Conservation (phyloP, 768 basidiomycete species). For the Trametes cinnabarina region DNA sequence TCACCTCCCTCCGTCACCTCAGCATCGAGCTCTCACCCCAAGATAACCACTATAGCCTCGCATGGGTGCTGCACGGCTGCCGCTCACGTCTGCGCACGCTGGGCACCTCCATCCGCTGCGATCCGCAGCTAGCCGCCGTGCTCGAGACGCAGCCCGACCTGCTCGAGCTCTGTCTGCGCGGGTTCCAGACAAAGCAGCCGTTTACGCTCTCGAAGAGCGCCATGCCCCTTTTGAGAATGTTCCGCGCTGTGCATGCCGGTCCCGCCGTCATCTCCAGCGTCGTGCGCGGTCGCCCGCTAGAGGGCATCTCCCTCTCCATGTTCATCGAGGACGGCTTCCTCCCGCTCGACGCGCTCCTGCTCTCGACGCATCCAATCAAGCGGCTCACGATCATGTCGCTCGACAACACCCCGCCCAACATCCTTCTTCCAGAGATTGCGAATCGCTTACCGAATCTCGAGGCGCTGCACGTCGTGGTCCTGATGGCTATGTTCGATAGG, state of each 20-base stretch:
- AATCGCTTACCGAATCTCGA: slow-evolving; percentile 49
- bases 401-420: slow-evolving; percentile 43
- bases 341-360: slow-evolving; percentile 44
- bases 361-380: slow-evolving; percentile 39
- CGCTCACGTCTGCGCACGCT: slow-evolving; percentile 46
- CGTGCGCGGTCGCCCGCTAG: slow-evolving; percentile 47
- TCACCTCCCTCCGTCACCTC: slow-evolving; percentile 41
- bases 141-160: slow-evolving; percentile 49
- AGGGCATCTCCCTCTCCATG: slow-evolving; percentile 51
- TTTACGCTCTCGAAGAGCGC: slow-evolving; percentile 38
- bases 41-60: slow-evolving; percentile 35
- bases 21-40: slow-evolving; percentile 46
- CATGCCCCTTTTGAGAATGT: slow-evolving; percentile 46
- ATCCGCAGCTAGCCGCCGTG: slow-evolving; percentile 45
- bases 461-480: slow-evolving; percentile 58
- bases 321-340: slow-evolving; percentile 39
- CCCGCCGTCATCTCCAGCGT: slow-evolving; percentile 45
- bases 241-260: slow-evolving; percentile 55
- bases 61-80: slow-evolving; percentile 49
- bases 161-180: slow-evolving; percentile 54
- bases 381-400: slow-evolving; percentile 61
- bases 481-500: slow-evolving; percentile 47
- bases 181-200: slow-evolving; percentile 39
- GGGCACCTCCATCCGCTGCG: slow-evolving; percentile 57
- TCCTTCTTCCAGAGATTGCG: slow-evolving; percentile 48